Conservation (phyloP, 495 filamentous ascomycete species). For the Pyronema omphalodes region DNA sequence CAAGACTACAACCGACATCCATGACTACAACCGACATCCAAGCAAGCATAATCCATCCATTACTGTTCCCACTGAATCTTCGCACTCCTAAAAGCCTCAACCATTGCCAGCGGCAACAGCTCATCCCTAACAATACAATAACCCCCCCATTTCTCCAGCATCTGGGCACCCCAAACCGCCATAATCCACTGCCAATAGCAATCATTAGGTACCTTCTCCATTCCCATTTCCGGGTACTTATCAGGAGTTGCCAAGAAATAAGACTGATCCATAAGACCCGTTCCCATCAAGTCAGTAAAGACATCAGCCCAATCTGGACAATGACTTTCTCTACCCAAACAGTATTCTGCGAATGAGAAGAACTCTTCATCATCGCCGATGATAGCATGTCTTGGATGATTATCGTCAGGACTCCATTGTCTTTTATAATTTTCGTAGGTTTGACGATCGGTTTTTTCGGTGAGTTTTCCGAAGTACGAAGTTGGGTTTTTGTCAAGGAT, state of each 20-base stretch:
- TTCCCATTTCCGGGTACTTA: not conserved
- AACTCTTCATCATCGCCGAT: not conserved
- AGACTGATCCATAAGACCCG: too few relatives aligned
- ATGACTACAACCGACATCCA: too few relatives aligned
- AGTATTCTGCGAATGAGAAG: not conserved
- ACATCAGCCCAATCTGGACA: not conserved
- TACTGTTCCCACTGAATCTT: slow-evolving; percentile 40
- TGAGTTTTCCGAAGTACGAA: not conserved
- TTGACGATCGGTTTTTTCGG: not conserved
- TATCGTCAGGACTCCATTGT: not conserved
- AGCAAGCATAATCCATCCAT: not conserved
- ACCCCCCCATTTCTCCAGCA: slow-evolving; percentile 41
- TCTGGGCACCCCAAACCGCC: slow-evolving; percentile 39
- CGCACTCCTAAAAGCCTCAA: slow-evolving; percentile 41
- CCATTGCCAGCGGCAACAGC: slow-evolving; percentile 44
- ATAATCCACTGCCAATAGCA: slow-evolving; percentile 47
- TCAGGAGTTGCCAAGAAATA: not conserved
- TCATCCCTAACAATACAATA: slow-evolving; percentile 43
- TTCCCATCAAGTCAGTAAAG: not conserved
- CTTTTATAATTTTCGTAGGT: not conserved
- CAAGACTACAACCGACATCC: too few relatives aligned
- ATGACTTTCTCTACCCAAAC: not conserved
- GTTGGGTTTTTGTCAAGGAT: not conserved
- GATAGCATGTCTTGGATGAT: too few relatives aligned
- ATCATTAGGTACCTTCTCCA: not conserved